Base-by-base conservation (phyloP, 208 protist genomes). In the Trypanosoma lewisi region DNA sequence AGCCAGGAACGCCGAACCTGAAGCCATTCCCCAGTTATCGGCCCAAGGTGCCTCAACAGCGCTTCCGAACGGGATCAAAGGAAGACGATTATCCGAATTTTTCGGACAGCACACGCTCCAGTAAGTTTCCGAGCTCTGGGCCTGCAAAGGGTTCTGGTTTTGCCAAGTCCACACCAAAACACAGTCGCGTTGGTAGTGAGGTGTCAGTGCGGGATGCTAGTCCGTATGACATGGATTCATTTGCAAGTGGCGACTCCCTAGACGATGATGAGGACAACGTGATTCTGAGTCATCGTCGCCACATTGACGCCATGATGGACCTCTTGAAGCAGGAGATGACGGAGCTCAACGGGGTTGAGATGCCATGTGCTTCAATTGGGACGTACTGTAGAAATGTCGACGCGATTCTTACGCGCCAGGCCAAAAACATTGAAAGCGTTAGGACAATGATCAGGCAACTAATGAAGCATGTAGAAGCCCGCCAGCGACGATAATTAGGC, bases 281-380 rank as follows among this genome's bases (percentile, higher is more conserved):
- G 9, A 95, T 98, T 47, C 45, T 83, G 2, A 78, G 80, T 7
- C 96, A 98, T 53, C 82, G 93, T 23, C 83, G 90, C 45, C 93
- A 98, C 67, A 95, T 98, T 57, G 89, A 97, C 58, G 83, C 82
- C 39, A 93, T 97, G 77, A 98, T 97, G 89, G 82, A 94, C 59
- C 56, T 97, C 9, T 70, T 98, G 1, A 94, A 95, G 65, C 72
- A 93, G 45, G 94, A 98, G 75, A 97, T 97, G 93, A 83, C 80
- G 23, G 86, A 97, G 67, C 75, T 98, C 9, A 93, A 91, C 73
- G 80, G 74, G 14, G 91, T 95, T 4, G 94, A 97, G 66, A 83
- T 92, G 63, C 88, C 89, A 21, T 88, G 93, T 25, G 93, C 87
- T 44, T 77, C 74, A 48, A 95, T 97, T 78, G 80, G 85, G 31